phyloP scores from a whole-genome alignment of 1,284 basidiomycete species.

The Tilletiopsis washingtonensis region DNA sequence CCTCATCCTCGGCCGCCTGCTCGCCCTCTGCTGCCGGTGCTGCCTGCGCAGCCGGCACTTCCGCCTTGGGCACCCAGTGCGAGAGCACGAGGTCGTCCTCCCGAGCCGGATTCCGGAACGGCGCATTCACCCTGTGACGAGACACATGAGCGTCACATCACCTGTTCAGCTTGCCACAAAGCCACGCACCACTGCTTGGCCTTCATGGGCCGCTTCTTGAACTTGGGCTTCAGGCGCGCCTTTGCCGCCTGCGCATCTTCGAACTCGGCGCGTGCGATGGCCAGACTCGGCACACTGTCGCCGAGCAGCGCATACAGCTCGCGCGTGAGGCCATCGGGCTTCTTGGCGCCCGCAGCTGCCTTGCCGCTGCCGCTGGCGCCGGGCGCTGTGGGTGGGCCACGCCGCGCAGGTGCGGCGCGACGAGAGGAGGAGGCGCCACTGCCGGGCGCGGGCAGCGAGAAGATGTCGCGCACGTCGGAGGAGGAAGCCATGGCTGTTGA shows the following conservation, averaged over 20 bases:
- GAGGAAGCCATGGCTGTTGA: slow-evolving; percentile 2
- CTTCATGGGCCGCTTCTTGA: slow-evolving; percentile 70
- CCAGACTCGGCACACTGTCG: slow-evolving; percentile 72
- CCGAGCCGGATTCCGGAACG: slow-evolving; percentile 37
- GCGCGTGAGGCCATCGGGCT: slow-evolving; percentile 66
- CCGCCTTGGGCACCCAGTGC: slow-evolving; percentile 27
- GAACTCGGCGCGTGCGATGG: slow-evolving; percentile 50
- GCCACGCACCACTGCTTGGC: slow-evolving; percentile 51
- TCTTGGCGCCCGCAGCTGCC: background rate
- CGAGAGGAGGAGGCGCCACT: slow-evolving; percentile 3
- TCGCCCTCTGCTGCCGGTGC: slow-evolving; percentile 8
- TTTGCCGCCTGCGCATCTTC: slow-evolving; percentile 2
- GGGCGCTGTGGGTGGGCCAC: slow-evolving; percentile 6
- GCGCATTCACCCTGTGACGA: slow-evolving; percentile 28
- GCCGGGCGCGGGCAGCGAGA: slow-evolving; percentile 25
- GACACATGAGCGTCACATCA: background rate
- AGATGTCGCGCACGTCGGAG: slow-evolving; percentile 38
- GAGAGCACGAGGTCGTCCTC: slow-evolving; percentile 34
- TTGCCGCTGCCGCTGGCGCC: background rate
- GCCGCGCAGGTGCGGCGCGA: slow-evolving; percentile 2
- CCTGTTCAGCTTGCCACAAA: background rate
- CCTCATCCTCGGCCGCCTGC: slow-evolving; percentile 16
- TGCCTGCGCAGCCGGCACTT: background rate
- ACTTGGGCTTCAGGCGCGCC: slow-evolving; percentile 61
- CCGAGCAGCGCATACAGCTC: slow-evolving; percentile 92